Conservation (phyloP, 306 rosid genomes). For the Elaeagnus macrophylla region DNA sequence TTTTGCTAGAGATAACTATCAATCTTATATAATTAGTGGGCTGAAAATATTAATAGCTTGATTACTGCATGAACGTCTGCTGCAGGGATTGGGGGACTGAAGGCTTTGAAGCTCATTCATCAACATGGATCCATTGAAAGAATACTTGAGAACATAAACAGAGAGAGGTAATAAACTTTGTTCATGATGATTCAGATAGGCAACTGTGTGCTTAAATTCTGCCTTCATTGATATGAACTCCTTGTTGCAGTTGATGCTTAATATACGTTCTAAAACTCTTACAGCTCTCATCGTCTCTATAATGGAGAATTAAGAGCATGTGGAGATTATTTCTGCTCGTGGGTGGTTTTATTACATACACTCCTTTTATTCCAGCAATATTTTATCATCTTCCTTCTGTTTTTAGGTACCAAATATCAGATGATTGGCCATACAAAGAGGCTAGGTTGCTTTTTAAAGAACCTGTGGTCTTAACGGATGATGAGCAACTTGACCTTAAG, state of each 20-base stretch:
- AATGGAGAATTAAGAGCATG: too few relatives aligned
- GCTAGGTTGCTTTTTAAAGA: slow-evolving; percentile 84
- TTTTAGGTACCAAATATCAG: slow-evolving; percentile 83
- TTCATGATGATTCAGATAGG: background rate
- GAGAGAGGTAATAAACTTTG: slow-evolving; percentile 57
- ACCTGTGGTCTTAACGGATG: slow-evolving; percentile 61
- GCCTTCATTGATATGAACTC: too few relatives aligned
- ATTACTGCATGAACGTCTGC: slow-evolving; percentile 17
- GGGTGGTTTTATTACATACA: background rate
- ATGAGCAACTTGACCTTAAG: slow-evolving; percentile 63
- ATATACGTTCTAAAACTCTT: too few relatives aligned
- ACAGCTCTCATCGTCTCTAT: too few relatives aligned
- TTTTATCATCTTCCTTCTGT: slow-evolving; percentile 4
- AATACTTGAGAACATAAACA: slow-evolving; percentile 73
- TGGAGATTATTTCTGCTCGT: too few relatives aligned
- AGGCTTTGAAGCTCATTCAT: slow-evolving; percentile 89
- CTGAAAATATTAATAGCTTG: slow-evolving; percentile 13
- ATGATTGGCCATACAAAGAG: slow-evolving; percentile 81
- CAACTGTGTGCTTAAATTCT: too few relatives aligned
- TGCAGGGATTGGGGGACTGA: slow-evolving; percentile 90
- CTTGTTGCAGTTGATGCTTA: too few relatives aligned
- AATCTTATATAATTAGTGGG: background rate
- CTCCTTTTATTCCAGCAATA: background rate
- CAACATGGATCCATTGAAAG: slow-evolving; percentile 88
- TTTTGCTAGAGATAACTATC: background rate